phyloP scores from a whole-genome alignment of 805 yeast genomes.

The Spathaspora girioi region DNA sequence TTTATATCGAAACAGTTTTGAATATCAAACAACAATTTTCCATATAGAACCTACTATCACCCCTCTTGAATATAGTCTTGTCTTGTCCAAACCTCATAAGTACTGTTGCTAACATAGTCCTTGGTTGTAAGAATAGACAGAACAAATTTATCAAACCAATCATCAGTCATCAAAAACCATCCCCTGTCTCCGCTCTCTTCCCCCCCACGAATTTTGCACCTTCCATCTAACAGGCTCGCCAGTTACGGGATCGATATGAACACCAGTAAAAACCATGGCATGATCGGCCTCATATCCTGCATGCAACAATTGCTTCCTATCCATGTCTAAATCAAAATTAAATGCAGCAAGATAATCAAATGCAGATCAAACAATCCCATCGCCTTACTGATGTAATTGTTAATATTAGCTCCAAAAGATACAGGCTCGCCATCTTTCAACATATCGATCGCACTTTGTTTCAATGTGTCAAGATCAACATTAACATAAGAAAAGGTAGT shows the following conservation, averaged over 20 bases:
- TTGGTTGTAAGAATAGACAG: constrained; percentile 38
- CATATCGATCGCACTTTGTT: constrained; percentile 61
- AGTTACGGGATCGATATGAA: constrained; percentile 61
- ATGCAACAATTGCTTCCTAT: constrained; percentile 55
- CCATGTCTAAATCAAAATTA: constrained; percentile 43
- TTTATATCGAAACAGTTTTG: too few relatives aligned
- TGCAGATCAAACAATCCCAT: constrained; percentile 71
- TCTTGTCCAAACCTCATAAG: constrained; percentile 32
- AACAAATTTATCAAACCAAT: constrained; percentile 42
- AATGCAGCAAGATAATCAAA: constrained; percentile 24
- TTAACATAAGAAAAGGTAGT: constrained; percentile 71
- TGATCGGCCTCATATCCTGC: constrained; percentile 74
- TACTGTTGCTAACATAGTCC: constrained; percentile 32
- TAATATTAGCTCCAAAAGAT: constrained; percentile 89
- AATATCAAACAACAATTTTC: too few relatives aligned
- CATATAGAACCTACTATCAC: too few relatives aligned
- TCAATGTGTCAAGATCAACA: constrained; percentile 54
- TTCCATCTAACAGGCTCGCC: constrained; percentile 41
- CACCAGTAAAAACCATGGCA: constrained; percentile 84
- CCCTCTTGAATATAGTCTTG: constrained; percentile 24
- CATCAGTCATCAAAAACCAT: constrained; percentile 41
- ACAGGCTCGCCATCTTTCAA: constrained; percentile 73
- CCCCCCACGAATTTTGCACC: constrained; percentile 45
- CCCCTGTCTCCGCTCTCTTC: constrained; percentile 38
- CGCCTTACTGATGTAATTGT: constrained; percentile 60